Conservation (phyloP, 345 rosid species). For the Jatropha curcas region DNA sequence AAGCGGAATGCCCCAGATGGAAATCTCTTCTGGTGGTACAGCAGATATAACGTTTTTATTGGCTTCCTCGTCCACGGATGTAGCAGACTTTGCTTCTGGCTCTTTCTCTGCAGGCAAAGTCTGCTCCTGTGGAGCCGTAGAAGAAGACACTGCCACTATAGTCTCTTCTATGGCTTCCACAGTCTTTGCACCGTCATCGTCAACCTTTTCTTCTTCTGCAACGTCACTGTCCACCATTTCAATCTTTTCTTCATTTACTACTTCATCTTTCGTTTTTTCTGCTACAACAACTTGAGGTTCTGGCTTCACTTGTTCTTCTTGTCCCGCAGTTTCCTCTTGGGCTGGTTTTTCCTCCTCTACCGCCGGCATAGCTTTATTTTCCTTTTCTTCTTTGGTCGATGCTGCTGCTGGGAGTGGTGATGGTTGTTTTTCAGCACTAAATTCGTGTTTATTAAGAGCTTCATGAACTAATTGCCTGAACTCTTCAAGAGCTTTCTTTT, state of each 20-base stretch:
- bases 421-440: neutral
- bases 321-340: neutral
- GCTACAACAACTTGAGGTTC: constrained; percentile 1
- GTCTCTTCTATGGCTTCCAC: constrained; percentile 36
- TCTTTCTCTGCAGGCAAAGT: neutral
- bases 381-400: constrained; percentile 10
- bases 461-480: constrained; percentile 31
- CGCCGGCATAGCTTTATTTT: neutral
- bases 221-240: constrained; percentile 1
- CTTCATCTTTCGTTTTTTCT: neutral
- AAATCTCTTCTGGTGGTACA: constrained; percentile 4
- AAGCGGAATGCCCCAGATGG: constrained; percentile 26
- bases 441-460: constrained; percentile 35
- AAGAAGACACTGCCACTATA: constrained; percentile 27
- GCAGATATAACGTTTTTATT: neutral
- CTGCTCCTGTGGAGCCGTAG: constrained; percentile 23
- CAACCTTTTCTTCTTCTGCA: constrained; percentile 6
- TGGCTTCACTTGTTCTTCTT: neutral
- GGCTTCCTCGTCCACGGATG: neutral
- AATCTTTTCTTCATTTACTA: neutral
- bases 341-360: constrained; percentile 13
- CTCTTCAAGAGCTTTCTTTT: constrained; percentile 34
- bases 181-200: constrained; percentile 33
- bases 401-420: neutral
- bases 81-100: neutral